These are phyloP conservation scores for Pseudozyma sp. DNA, from an alignment of 1,284 basidiomycete genomes.

Conservation along the genomic window DNA sequence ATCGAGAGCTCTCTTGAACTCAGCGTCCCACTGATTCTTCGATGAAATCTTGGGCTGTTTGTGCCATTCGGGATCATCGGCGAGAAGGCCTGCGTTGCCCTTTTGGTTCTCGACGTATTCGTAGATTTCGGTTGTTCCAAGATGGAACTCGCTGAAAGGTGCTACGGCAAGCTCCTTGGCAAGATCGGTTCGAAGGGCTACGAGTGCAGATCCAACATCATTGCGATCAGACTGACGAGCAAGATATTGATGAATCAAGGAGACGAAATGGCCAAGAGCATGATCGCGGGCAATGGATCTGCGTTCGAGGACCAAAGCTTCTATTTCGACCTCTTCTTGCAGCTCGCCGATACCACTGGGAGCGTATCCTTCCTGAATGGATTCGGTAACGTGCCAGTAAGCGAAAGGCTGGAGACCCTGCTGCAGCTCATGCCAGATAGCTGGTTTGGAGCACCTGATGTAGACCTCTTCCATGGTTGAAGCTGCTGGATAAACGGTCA, in stretches of 20 bases:
- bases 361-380: slow-evolving; percentile 30
- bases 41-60: too few relatives aligned
- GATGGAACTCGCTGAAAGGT: slow-evolving; percentile 14
- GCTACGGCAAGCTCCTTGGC: background rate
- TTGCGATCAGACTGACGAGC: slow-evolving; percentile 5
- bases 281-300: slow-evolving; percentile 28
- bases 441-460: slow-evolving; percentile 18
- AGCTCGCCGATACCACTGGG: slow-evolving; percentile 29
- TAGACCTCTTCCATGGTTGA: slow-evolving; percentile 16
- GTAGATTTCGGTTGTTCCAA: slow-evolving; percentile 28
- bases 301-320: slow-evolving; percentile 39
- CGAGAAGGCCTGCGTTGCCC: slow-evolving; percentile 21
- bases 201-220: slow-evolving; percentile 10
- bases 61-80: slow-evolving; percentile 32
- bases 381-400: slow-evolving; percentile 42
- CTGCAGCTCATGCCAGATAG: slow-evolving; percentile 25
- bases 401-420: slow-evolving; percentile 38
- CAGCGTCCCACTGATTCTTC: slow-evolving; percentile 33
- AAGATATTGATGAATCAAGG: slow-evolving; percentile 23
- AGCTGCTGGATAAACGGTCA: background rate
- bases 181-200: slow-evolving; percentile 11
- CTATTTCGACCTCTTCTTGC: slow-evolving; percentile 36
- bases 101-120: slow-evolving; percentile 35
- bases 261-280: slow-evolving; percentile 35
- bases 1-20: slow-evolving; percentile 26